Conservation (phyloP, 768 basidiomycete genomes). For the Suillus luteus region DNA sequence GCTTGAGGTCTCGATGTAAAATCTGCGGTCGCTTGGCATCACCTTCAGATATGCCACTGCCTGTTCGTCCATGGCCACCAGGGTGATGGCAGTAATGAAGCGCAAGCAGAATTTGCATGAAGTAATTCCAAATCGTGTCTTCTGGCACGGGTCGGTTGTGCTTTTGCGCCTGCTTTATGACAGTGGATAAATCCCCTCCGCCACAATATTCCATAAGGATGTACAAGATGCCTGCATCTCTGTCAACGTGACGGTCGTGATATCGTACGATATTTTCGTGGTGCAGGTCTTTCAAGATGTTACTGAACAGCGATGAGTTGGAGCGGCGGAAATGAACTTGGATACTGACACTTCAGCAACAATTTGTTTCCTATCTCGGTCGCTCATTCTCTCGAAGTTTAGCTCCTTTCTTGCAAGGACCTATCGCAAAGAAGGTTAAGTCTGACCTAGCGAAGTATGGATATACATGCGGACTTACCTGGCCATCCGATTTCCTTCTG, state of each 20-base stretch:
- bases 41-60: conserved; percentile 38
- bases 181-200: conserved; percentile 86
- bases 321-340: not conserved
- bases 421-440: conserved; percentile 36
- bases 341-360: conserved; percentile 91
- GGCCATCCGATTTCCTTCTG: conserved; percentile 76
- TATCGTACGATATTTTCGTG: conserved; percentile 97
- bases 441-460: not conserved
- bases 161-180: conserved; percentile 80
- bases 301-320: conserved; percentile 47
- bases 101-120: conserved; percentile 89
- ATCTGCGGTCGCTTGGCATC: conserved; percentile 72
- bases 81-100: conserved; percentile 94
- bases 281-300: conserved; percentile 93
- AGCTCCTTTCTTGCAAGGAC: conserved; percentile 92
- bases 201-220: conserved; percentile 99
- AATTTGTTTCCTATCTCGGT: conserved; percentile 95
- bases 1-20: conserved; percentile 93
- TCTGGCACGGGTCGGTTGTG: conserved; percentile 78
- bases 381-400: conserved; percentile 96
- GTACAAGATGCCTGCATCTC: conserved; percentile 88
- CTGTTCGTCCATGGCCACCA: conserved; percentile 43
- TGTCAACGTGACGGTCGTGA: conserved; percentile 89
- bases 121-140: conserved; percentile 94
- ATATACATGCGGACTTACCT: conserved; percentile 49